Evolutionary conservation across 805 yeast genomes (phyloP).

Genomic region (Yamadazyma paraphyllophila): DNA sequence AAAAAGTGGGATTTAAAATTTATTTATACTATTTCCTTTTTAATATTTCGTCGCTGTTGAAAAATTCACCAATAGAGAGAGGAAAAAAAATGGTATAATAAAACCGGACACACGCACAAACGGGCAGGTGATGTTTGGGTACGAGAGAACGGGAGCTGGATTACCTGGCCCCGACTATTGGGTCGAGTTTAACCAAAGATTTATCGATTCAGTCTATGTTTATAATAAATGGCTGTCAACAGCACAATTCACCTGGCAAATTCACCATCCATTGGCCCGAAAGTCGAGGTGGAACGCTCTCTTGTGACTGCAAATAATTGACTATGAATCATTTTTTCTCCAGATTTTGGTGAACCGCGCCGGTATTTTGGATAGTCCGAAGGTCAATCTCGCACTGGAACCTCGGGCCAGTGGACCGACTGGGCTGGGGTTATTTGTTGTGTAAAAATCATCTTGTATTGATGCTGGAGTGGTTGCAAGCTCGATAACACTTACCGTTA

Average conservation of each 20-base stretch:
- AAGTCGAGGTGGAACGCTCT: neutral
- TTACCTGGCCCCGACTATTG: too few relatives aligned
- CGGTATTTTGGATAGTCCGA: neutral
- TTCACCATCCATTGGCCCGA: conserved; percentile 5
- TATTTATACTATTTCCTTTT: conserved; percentile 8
- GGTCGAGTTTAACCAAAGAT: too few relatives aligned
- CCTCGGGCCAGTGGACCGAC: conserved; percentile 5
- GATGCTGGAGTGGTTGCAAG: too few relatives aligned
- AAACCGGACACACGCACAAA: neutral
- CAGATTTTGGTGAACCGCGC: conserved; percentile 5
- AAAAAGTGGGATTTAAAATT: conserved; percentile 7
- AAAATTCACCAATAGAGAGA: conserved; percentile 6
- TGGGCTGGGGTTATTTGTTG: too few relatives aligned
- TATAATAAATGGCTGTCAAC: neutral
- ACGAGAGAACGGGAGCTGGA: too few relatives aligned
- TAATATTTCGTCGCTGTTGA: conserved; percentile 2
- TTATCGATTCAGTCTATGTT: neutral
- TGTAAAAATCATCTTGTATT: too few relatives aligned
- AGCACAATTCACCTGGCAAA: neutral
- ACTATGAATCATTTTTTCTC: conserved; percentile 10
- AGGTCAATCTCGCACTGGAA: neutral
- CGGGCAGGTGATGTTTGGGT: neutral
- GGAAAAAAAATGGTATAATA: neutral
- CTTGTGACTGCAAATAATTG: conserved; percentile 7
- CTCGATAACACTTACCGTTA: neutral